Base-by-base conservation (phyloP, 2,329 filamentous ascomycete species). In the Sclerotinia nivalis region DNA sequence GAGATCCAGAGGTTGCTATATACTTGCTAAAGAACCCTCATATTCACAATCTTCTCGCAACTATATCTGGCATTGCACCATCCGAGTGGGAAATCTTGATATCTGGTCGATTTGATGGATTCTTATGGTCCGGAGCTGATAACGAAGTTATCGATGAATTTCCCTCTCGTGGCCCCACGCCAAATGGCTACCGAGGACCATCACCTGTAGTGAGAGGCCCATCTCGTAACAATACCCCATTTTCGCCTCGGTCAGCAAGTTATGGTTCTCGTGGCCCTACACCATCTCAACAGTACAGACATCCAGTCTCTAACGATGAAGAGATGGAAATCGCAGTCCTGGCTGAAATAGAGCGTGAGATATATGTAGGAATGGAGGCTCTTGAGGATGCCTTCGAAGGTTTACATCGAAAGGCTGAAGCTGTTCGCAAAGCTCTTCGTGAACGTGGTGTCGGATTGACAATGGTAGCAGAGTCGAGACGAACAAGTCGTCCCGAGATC, bases 51-150 rank as follows among this genome's bases (percentile, higher is more conserved):
- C 88, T 97, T 45, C 87, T 98, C 4, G 89, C 93, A 54, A 97
- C 95, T 0, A 85, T 97, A 64, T 90, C 92, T 49, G 93, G 94
- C 66, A 96, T 98, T 75, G 96, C 91, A 77, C 87, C 89, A 60
- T 91, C 92, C n/a, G 95, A 98, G 80, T 98, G 95, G 95, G 95
- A 97, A 72, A 97, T 98, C 69, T 85, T 98, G 18, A 93, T 91
- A 6, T 97, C 95, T 0, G 95, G 95, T 40, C 91, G 95, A 40
- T 98, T 98, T 76, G 94, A 97, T 77, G 95, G 95, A 5, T 98
- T 98, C 81, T 85, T 97, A 28, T 97, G 95, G 88, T 97, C 93
- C 58, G 95, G 95, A 31, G 93, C 93, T 9, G 94, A 97, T 67
- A 79, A 75, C n/a, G 85, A 87, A 59, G 73, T 74, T 75, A 76